Conservation (phyloP, 2,329 filamentous ascomycete species). For the Botrytis cinerea region DNA sequence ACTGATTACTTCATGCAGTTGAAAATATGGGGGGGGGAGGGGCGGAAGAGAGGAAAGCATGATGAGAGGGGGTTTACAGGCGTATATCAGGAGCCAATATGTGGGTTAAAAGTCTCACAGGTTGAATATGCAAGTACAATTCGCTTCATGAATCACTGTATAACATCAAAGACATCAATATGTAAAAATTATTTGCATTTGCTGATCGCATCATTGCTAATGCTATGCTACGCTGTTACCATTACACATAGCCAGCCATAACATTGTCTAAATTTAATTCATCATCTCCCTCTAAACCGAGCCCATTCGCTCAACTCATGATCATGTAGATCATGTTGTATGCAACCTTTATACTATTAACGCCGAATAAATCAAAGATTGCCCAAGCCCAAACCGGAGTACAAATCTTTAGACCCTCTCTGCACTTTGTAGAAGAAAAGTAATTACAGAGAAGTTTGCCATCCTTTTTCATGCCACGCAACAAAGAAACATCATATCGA, state of each 20-base stretch:
- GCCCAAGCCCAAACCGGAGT: not conserved
- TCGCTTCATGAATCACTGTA: not conserved
- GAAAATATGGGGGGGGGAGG: not conserved
- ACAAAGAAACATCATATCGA: constrained; percentile 16
- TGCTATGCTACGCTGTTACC: not conserved
- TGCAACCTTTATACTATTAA: constrained; percentile 13
- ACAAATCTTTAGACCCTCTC: constrained; percentile 11
- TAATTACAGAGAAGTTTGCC: constrained; percentile 15
- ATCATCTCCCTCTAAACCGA: constrained; percentile 5
- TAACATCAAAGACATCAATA: not conserved
- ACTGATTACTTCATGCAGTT: not conserved
- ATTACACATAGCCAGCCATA: not conserved
- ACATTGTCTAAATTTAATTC: not conserved
- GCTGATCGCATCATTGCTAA: constrained; percentile 4
- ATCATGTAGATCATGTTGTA: constrained; percentile 10
- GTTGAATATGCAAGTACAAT: not conserved
- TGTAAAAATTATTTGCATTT: not conserved
- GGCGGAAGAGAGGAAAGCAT: not conserved
- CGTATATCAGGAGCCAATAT: not conserved
- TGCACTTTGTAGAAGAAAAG: not conserved
- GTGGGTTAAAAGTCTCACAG: not conserved
- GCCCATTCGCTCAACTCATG: constrained; percentile 11
- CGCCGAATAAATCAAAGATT: constrained; percentile 2
- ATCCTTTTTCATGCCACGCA: constrained; percentile 1
- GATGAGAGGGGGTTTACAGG: not conserved